Evolutionary conservation across 1,139 yeast species (phyloP), one percentile per base, ranked within the genome.

Genomic region (Debaryomyces subglobosus): DNA sequence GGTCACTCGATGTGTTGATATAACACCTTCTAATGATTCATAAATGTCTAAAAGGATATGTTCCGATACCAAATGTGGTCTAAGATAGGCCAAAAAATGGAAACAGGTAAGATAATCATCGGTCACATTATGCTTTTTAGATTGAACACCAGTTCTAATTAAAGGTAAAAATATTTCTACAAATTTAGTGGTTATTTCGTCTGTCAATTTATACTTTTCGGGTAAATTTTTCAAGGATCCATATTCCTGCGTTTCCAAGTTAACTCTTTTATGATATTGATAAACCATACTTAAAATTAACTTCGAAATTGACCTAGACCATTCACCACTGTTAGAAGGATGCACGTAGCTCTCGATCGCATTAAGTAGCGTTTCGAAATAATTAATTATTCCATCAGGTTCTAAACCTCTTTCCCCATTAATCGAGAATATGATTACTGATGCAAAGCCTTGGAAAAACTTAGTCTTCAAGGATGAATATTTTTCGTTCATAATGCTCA

Each of bases 281-380:
- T 78, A 73, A 3, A 82, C 71, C 48, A 85, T 69, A 44, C 81
- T 78, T 53, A 81, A 78, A 10, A 88, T 70, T 30, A 88, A 75
- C 52, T 82, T 82, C 1, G 95, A 78, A 37, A 94, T 81, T 5
- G 87, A 75, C 39, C 80, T 69, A 1, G 96, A 81, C 98, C 99
- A 92, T 20, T 79, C 78, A 0, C 97, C 98, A 16, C 78, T 68
- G 63, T 92, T 92, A 0, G 98, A 91, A 4, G 99, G 99, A 67
- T 94, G 97, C 10, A 85, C 85, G 66, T 86, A 89, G 33, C 97
- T 89, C 54, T 83, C 86, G n/a, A 91, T 74, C 0, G 96, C 84
- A 53, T 85, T 84, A 24, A 86, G 61, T 38, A 89, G 68, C 0
- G 82, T 76, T 36, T 74, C 73, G 13, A 94, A 59, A 37, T 78